Percentiles rank a stretch among this genome's conserved stretches.
These are phyloP conservation scores for Psilocybe sp. DNA, from an alignment of 768 basidiomycete genomes.

Conservation along the genomic window DNA sequence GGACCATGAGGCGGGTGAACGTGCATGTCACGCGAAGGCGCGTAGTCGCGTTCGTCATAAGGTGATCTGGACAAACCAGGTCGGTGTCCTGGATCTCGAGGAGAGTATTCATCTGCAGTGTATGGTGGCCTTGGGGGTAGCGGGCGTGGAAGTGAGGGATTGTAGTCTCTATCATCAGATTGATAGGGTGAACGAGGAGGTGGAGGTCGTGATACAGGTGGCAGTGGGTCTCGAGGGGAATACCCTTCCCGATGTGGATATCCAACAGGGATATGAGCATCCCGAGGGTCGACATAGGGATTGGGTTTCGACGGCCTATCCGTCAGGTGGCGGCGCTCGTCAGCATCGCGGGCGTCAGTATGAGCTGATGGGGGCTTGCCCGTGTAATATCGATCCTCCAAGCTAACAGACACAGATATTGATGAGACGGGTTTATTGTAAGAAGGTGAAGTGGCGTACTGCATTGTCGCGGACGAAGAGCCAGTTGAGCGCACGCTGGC, in stretches of 20 bases:
- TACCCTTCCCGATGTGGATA: constrained; percentile 6
- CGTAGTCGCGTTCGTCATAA: constrained; percentile 1
- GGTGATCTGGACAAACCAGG: neutral
- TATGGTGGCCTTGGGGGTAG: constrained; percentile 2
- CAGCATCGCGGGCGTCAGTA: constrained; percentile 20
- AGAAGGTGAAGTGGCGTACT: constrained; percentile 18
- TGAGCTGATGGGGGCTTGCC: constrained; percentile 18
- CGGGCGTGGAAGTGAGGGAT: constrained; percentile 1
- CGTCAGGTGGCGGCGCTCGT: constrained; percentile 14
- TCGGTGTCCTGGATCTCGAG: neutral
- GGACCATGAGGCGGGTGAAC: constrained; percentile 4
- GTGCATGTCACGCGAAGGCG: constrained; percentile 2
- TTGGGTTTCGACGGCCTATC: constrained; percentile 10
- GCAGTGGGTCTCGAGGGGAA: constrained; percentile 2
- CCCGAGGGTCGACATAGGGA: constrained; percentile 12
- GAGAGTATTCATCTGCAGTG: constrained; percentile 2
- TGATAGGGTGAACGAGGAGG: constrained; percentile 2
- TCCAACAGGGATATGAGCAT: constrained; percentile 3
- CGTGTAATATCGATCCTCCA: constrained; percentile 14
- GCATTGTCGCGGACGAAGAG: constrained; percentile 21
- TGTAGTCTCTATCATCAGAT: constrained; percentile 3
- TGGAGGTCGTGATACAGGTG: neutral
- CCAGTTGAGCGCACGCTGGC: constrained; percentile 12
- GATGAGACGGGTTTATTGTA: constrained; percentile 18
- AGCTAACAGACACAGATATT: constrained; percentile 23